Percentiles rank a stretch among this genome's conserved stretches.
These are phyloP conservation scores for Boletus fagicola DNA, from an alignment of 768 basidiomycete species.

Conservation along the genomic window DNA sequence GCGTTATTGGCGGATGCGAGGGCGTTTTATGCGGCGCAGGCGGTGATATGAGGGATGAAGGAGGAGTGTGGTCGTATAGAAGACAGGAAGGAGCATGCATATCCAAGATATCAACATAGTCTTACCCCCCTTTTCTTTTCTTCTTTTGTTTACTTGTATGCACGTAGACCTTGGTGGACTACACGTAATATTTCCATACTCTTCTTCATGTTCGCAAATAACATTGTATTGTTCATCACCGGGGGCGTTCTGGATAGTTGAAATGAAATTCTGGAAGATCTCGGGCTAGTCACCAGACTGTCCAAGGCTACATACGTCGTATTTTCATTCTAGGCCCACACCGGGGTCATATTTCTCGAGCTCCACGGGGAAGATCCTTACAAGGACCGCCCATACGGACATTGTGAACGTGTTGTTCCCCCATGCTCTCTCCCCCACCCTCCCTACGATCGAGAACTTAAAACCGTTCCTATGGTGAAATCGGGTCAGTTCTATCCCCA, in stretches of 20 bases:
- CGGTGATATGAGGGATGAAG: conserved; percentile 19
- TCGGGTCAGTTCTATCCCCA: neutral
- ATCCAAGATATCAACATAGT: neutral
- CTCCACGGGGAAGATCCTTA: too few species aligned
- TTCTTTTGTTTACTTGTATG: neutral
- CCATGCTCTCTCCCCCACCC: neutral
- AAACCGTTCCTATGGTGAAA: neutral
- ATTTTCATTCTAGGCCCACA: neutral
- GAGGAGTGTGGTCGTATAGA: neutral
- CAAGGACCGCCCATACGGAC: neutral
- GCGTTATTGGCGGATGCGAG: conserved; percentile 31
- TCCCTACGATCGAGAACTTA: neutral
- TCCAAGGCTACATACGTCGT: neutral
- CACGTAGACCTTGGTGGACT: neutral
- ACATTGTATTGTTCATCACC: too few species aligned
- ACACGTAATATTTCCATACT: conserved; percentile 2
- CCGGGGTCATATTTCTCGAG: too few species aligned
- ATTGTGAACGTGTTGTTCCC: neutral
- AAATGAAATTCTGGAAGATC: too few species aligned
- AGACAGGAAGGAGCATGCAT: neutral
- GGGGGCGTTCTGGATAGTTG: too few species aligned
- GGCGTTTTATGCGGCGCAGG: conserved; percentile 36
- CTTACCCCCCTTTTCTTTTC: neutral
- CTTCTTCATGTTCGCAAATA: neutral
- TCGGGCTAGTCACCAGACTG: too few species aligned